These are phyloP conservation scores for Quercus suber DNA, from an alignment of 306 rosid species.

Conservation along the genomic window DNA sequence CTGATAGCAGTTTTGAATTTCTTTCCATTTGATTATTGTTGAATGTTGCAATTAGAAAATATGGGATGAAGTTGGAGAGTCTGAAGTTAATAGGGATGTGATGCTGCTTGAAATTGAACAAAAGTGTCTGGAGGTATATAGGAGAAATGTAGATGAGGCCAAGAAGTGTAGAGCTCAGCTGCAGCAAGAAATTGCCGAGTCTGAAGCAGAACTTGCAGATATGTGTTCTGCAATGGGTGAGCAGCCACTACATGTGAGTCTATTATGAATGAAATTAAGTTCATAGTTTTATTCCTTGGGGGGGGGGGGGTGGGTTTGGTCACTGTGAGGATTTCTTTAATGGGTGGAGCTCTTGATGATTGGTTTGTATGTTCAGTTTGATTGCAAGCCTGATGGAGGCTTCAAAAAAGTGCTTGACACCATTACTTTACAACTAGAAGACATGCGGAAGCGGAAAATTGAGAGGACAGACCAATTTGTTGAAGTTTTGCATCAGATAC, in stretches of 20 bases:
- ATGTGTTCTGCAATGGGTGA: slow-evolving; percentile 58
- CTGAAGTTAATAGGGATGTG: slow-evolving; percentile 44
- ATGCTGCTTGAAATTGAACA: slow-evolving; percentile 62
- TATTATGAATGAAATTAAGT: slow-evolving; percentile 12
- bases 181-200: slow-evolving; percentile 47
- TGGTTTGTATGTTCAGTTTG: slow-evolving; percentile 37
- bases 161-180: slow-evolving; percentile 48
- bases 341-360: slow-evolving; percentile 9
- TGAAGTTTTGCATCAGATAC: slow-evolving; percentile 48
- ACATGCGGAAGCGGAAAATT: slow-evolving; percentile 44
- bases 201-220: slow-evolving; percentile 47
- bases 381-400: slow-evolving; percentile 35
- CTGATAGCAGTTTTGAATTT: background rate
- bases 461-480: slow-evolving; percentile 54
- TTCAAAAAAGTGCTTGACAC: slow-evolving; percentile 54
- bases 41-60: slow-evolving; percentile 35
- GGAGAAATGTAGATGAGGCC: slow-evolving; percentile 54
- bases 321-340: slow-evolving; percentile 1
- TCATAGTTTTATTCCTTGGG: background rate
- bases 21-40: slow-evolving; percentile 15
- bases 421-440: slow-evolving; percentile 46
- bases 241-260: slow-evolving; percentile 41
- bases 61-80: slow-evolving; percentile 85
- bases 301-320: background rate
- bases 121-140: slow-evolving; percentile 53